Evolutionary conservation across 805 yeast species (phyloP), one percentile per base, ranked within the genome.

Genomic region (Trichomonascus vanleenenianus): DNA sequence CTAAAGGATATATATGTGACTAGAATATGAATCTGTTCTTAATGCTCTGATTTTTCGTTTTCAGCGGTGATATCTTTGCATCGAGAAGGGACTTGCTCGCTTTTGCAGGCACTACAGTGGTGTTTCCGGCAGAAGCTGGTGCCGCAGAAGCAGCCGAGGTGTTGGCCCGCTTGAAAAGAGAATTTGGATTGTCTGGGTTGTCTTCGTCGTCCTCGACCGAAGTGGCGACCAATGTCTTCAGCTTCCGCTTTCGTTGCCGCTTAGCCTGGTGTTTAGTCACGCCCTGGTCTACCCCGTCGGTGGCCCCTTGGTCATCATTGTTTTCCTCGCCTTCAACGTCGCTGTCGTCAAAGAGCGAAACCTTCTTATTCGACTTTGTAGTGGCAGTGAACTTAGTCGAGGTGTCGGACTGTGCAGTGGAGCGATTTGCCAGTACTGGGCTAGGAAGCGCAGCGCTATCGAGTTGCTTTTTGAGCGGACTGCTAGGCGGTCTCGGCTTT

Each of bases 111-210:
- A 33, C 30, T 32, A 31, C n/a, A 8, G 11, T 11, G 12, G 8
- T n/a, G n/a, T 8, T 11, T 3, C 11, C 22, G n/a, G 18, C 7
- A 3, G 42, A 16, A 20, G 20, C 31, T 31, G 42, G 14, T 9
- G 22, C 42, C 8, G 18, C 33, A 11, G 40, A n/a, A 25, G 39
- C 38, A 20, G 42, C 15, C 2, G 20, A 30, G 19, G 39, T 39
- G n/a, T 32, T 45, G 14, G 41, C 43, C 6, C 51, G 41, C 35
- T 48, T 46, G 45, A 52, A 50, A 18, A 46, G 27, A 7, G 53
- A 50, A 15, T 43, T 49, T 14, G 54, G 54, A 15, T 43, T 35
- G 34, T 51, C 53, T 6, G 48, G 50, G n/a, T 42, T 43, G 32
- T 52, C 50, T 12, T 50, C 51, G 22, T 39, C 39, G 27, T 46